Percentiles rank a stretch among this genome's conserved stretches.
phyloP scores from a whole-genome alignment of 164 flowering plant species.

The Umbellularia californica region DNA sequence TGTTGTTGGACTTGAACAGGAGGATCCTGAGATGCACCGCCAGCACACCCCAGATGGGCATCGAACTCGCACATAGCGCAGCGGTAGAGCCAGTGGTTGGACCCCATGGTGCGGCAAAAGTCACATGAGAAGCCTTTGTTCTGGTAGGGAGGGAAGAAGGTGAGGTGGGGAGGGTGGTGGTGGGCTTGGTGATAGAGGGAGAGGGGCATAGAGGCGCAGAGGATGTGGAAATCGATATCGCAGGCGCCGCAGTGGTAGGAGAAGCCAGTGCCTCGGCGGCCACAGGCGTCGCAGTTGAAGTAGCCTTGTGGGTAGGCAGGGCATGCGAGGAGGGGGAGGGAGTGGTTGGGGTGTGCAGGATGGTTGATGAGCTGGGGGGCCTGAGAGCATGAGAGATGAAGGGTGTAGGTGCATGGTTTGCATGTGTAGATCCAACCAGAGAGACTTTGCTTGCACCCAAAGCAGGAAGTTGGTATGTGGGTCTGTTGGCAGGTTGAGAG shows the following conservation, averaged over 20 bases:
- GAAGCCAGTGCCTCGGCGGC: slow-evolving; percentile 29
- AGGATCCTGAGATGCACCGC: slow-evolving; percentile 2
- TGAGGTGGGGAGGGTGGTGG: slow-evolving; percentile 27
- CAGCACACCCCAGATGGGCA: slow-evolving; percentile 32
- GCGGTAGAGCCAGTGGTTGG: slow-evolving; percentile 35
- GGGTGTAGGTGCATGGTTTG: slow-evolving; percentile 20
- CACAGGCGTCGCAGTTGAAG: slow-evolving; percentile 40
- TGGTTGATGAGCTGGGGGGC: slow-evolving; percentile 22
- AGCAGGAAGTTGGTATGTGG: background rate
- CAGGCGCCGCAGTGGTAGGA: slow-evolving; percentile 35
- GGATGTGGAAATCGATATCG: slow-evolving; percentile 28
- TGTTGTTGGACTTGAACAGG: background rate
- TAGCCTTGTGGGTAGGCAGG: slow-evolving; percentile 33
- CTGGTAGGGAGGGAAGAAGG: slow-evolving; percentile 28
- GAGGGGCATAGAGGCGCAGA: slow-evolving; percentile 29
- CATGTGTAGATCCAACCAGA: slow-evolving; percentile 17
- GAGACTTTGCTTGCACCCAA: slow-evolving; percentile 16
- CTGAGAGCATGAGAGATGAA: slow-evolving; percentile 24
- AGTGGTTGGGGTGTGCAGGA: slow-evolving; percentile 27
- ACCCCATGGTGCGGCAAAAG: slow-evolving; percentile 22
- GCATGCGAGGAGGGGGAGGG: slow-evolving; percentile 26
- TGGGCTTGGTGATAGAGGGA: slow-evolving; percentile 23
- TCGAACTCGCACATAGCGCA: slow-evolving; percentile 34
- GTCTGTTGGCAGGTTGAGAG: slow-evolving; percentile 5
- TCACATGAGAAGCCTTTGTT: slow-evolving; percentile 32